Conservation (phyloP, 140 eudicot species). For the Oenanthe javanica region DNA sequence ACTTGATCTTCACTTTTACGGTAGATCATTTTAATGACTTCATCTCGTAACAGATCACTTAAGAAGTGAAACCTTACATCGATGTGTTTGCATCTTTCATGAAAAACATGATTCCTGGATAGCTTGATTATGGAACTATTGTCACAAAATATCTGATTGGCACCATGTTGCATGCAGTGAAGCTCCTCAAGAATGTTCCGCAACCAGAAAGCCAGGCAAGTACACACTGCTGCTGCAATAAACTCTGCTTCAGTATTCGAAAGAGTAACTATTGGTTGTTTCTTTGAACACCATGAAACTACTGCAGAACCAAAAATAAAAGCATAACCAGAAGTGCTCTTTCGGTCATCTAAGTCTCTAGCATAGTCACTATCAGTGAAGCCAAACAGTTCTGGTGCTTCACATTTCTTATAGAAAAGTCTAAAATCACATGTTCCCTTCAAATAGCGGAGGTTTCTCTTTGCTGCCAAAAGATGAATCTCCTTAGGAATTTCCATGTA, state of each 20-base stretch:
- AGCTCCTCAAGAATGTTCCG: not conserved
- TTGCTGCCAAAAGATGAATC: not conserved
- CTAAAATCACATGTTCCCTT: no score
- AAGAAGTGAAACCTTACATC: no score
- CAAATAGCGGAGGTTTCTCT: not conserved
- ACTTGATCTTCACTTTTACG: not conserved
- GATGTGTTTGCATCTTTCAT: no score
- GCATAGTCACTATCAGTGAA: not conserved
- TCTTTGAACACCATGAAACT: not conserved
- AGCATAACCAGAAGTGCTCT: not conserved
- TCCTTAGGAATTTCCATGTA: not conserved
- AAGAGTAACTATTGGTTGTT: not conserved
- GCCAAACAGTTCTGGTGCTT: not conserved
- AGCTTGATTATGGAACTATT: not conserved
- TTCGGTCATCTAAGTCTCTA: not conserved
- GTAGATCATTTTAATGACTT: not conserved
- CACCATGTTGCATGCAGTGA: not conserved
- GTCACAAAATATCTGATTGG: not conserved
- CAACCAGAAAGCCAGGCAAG: not conserved
- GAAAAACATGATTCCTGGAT: no score
- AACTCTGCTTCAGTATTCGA: not conserved
- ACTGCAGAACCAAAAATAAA: no score
- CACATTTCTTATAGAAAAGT: not conserved
- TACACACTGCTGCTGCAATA: not conserved
- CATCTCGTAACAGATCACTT: not conserved